Conservation (phyloP, 345 rosid species). For the Linum tenue region DNA sequence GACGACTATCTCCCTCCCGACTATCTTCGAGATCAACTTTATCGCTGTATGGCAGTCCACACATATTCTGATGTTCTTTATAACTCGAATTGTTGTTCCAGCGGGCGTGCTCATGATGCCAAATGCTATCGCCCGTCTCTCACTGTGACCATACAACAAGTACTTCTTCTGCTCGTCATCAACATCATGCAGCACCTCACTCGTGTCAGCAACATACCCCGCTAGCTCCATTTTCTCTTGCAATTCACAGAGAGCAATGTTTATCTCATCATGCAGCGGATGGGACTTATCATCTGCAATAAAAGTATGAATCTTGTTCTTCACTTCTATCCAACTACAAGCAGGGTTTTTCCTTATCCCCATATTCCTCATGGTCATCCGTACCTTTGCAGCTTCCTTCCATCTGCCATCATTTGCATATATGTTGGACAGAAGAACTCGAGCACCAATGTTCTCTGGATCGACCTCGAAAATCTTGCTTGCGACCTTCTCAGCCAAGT, state of each 20-base stretch:
- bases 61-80: slow-evolving; percentile 58
- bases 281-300: slow-evolving; percentile 69
- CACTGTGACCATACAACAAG: slow-evolving; percentile 47
- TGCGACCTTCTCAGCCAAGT: slow-evolving; percentile 62
- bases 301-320: slow-evolving; percentile 52
- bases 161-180: slow-evolving; percentile 67
- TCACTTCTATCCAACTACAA: slow-evolving; percentile 81
- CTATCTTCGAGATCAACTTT: slow-evolving; percentile 55
- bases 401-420: slow-evolving; percentile 62
- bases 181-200: slow-evolving; percentile 58
- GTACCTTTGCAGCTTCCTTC: slow-evolving; percentile 48
- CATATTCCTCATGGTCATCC: slow-evolving; percentile 37
- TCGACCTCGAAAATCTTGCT: slow-evolving; percentile 45
- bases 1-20: slow-evolving; percentile 52
- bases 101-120: slow-evolving; percentile 55
- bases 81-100: slow-evolving; percentile 63
- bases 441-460: slow-evolving; percentile 63
- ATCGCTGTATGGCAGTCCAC: slow-evolving; percentile 59
- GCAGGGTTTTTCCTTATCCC: slow-evolving; percentile 66
- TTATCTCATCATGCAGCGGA: slow-evolving; percentile 35
- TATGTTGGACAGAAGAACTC: slow-evolving; percentile 61
- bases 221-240: slow-evolving; percentile 53
- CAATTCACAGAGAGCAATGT: slow-evolving; percentile 36
- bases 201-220: slow-evolving; percentile 63
- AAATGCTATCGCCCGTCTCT: slow-evolving; percentile 65